Conservation (phyloP, 257 asterid genomes). For the Penstemon newberryi region DNA sequence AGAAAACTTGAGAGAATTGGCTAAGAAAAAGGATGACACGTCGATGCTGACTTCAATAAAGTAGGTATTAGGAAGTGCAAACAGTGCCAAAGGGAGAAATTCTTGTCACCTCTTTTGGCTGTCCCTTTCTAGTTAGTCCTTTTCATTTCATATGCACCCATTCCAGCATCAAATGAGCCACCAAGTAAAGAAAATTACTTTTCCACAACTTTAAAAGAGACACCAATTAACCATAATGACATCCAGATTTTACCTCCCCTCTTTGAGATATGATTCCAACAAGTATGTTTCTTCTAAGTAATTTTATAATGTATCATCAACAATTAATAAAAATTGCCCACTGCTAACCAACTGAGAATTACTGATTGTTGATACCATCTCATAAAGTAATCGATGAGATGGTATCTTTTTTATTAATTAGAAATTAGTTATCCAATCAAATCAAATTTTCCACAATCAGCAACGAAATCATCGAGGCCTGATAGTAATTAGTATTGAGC, state of each 20-base stretch:
- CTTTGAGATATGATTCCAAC: constrained; percentile 1
- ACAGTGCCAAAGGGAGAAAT: not conserved
- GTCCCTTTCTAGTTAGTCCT: not conserved
- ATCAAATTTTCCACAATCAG: not conserved
- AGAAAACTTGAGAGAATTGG: constrained; percentile 41
- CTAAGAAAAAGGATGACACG: constrained; percentile 28
- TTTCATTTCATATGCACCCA: not conserved
- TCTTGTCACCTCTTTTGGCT: not conserved
- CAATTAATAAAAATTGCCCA: not conserved
- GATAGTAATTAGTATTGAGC: not conserved
- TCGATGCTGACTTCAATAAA: constrained; percentile 22
- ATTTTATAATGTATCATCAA: not conserved
- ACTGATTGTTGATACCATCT: not conserved
- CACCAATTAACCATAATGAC: not conserved
- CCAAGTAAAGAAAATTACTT: not conserved
- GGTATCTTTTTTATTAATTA: not conserved
- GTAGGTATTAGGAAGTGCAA: not conserved
- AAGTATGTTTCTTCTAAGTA: not conserved
- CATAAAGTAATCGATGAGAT: not conserved
- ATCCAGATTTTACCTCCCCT: not conserved
- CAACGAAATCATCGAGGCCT: not conserved
- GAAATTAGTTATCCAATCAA: not conserved
- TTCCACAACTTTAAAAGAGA: too few relatives aligned
- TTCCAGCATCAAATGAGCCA: not conserved
- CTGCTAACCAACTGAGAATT: not conserved